Evolutionary conservation across 768 basidiomycete species (phyloP), one percentile per base, ranked within the genome.

Genomic region (Psilocybe cyanescens): DNA sequence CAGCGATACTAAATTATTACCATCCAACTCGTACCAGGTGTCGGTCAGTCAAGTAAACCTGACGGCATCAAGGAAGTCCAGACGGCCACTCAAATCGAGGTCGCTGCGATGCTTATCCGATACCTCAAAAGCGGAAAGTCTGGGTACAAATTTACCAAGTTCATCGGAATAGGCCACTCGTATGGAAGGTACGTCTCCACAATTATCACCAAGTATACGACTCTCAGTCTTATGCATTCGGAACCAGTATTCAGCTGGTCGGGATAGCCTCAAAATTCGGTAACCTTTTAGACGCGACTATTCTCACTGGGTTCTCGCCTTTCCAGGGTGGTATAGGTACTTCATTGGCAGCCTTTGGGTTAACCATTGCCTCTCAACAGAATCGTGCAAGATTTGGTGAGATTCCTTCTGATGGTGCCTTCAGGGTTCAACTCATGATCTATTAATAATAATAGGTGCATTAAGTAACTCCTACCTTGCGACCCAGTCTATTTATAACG

Each of bases 121-220:
- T 57, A 64, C 35, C 46, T 68, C 24, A 58, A 58, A 17, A 50
- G 41, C 11, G 61, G 47, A 5, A 49, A 29, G 12, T 30, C 55
- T n/a, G 65, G 64, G 3, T 28, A 46, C 16, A 9, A 19, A 4
- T 66, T 66, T 51, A 56, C 37, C 29, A 58, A 59, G 29, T 50
- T 70, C 29, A 55, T 72, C n/a, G 69, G 62, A 28, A 49, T 72
- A 16, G 71, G 71, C 12, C 71, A 72, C 50, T 70, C 69, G 11
- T 69, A 63, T 51, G 69, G 71, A 50, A 69, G 69, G 71, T 69
- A 11, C 4, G 68, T 14, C 31, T 28, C 24, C 37, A 16, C 16
- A 12, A 8, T 39, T 41, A n/a, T 5, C 5, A 24, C 24, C 4
- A 9, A 48, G 1, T 29, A 11, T 7, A 11, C 7, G 5, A 30